Base-by-base conservation (phyloP, 2,329 filamentous ascomycete genomes). In the Periconia macrospinosa region DNA sequence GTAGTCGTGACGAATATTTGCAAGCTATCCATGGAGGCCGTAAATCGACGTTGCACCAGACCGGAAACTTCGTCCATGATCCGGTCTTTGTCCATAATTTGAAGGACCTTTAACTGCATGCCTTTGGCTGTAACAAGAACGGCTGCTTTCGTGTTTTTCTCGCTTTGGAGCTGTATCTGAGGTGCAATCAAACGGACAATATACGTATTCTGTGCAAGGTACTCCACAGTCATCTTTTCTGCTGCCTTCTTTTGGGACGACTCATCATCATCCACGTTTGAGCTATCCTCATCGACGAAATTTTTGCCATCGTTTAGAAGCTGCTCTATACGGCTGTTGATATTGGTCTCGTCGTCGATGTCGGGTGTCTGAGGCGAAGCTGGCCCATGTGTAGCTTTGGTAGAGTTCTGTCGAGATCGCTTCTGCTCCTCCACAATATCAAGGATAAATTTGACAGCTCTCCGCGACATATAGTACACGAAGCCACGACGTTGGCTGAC, bases 1-100 rank as follows among this genome's bases (percentile, higher is more conserved):
- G 93, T 90, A 57, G 93, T 93, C 0, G 93, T 94, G 47, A 99
- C 92, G 63, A 99, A 99, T 76, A 99, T 97, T 72, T 99, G 94
- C 27, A 95, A 89, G 69, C 93, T 96, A 75, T 99, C 94, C 89
- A 97, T 97, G 61, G 92, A 91, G 58, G 97, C 87, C 27, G 92
- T 85, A 77, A 97, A 97, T 8, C 94, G 89, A 37, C 92, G 89
- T 71, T 99, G 95, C 1, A 99, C 93, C 44, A 99, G 83, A 50
- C 94, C 95, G 67, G 91, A 96, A 66, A 99, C 92, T 62, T 90
- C 88, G 71, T 99, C 94, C 45, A 87, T 92, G 52, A 97, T 85
- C 56, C 94, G 85, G 66, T 92, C 88, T 75, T 96, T 97, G 76
- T 99, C 94, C 89, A 97, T 96, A 65, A 99, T 93, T 61, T 97